Evolutionary conservation across 2,329 filamentous ascomycete genomes (phyloP), one percentile per base, ranked within the genome.

Genomic region (Annulohypoxylon truncatum): DNA sequence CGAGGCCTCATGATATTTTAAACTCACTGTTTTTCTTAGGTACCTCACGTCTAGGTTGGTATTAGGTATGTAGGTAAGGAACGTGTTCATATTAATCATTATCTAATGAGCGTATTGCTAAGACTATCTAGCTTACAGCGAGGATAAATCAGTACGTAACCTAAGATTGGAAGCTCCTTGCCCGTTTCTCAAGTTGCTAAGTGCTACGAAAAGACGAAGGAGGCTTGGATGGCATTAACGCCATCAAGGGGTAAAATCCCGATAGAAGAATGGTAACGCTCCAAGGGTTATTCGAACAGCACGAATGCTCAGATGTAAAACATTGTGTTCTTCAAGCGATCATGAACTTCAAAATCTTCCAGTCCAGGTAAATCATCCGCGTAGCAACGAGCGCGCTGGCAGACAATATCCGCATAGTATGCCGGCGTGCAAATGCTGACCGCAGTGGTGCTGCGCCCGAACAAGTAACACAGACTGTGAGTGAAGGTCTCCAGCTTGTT

Each of bases 361-460:
- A 26, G 46, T 20, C 48, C 42, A 4, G 31, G 3, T 7, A 20
- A 20, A 22, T 22, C 2, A 5, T 13, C 10, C 7, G 48, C 33
- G 26, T 92, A 93, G 53, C 83, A 84, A 1, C 91, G 79, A 0
- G 88, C 88, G 1, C 91, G 83, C 69, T 92, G 90, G 72, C 90
- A 92, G 1, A 90, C 82, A 8, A 92, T 78, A 76, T 94, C 91
- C 0, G 92, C 92, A 72, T 93, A 93, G 77, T 93, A 93, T 0
- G 90, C 91, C 0, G 91, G 90, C 0, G 91, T 88, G 64, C 88
- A 92, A 46, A 92, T 82, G 55, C 86, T 89, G 10, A 94, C 89
- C 0, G 90, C 88, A 70, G 90, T 89, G 0, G 90, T 92, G 0
- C 90, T 89, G 5, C 91, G 86, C 1, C 89, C 90, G 72, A 90